Conservation (phyloP, 2,329 filamentous ascomycete genomes). For the Colletotrichum filicis region DNA sequence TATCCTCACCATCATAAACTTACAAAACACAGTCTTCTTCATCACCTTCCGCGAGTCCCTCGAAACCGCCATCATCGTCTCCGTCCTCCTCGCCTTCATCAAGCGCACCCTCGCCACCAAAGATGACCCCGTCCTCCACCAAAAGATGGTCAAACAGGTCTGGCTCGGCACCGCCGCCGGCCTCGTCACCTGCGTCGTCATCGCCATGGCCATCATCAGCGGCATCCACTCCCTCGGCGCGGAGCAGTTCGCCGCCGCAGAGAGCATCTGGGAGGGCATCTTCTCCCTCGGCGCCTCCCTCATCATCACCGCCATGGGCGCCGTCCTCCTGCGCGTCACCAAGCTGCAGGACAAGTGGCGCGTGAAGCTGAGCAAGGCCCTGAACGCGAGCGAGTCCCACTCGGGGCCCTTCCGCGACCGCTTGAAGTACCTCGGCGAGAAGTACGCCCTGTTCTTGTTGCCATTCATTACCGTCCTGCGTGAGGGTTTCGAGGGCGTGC, state of each 20-base stretch:
- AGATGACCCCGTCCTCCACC: slow-evolving; percentile 62
- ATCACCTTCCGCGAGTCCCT: slow-evolving; percentile 76
- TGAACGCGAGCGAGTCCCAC: slow-evolving; percentile 42
- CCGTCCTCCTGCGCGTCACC: slow-evolving; percentile 71
- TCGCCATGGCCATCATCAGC: slow-evolving; percentile 36
- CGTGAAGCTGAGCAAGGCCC: slow-evolving; percentile 68
- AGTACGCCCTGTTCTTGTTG: slow-evolving; percentile 81
- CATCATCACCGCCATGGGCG: slow-evolving; percentile 74
- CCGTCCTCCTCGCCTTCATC: slow-evolving; percentile 72
- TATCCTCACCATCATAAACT: neutral
- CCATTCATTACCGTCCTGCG: slow-evolving; percentile 83
- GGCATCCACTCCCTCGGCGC: slow-evolving; percentile 64
- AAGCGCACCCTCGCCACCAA: slow-evolving; percentile 71
- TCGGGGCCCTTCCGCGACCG: slow-evolving; percentile 24
- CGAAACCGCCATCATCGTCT: slow-evolving; percentile 74
- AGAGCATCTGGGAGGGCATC: slow-evolving; percentile 74
- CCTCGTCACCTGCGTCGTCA: slow-evolving; percentile 34
- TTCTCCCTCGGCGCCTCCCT: slow-evolving; percentile 70
- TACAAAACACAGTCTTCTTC: slow-evolving; percentile 66
- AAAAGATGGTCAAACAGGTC: slow-evolving; percentile 66
- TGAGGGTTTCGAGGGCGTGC: slow-evolving; percentile 80
- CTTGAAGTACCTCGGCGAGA: slow-evolving; percentile 56
- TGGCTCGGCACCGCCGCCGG: slow-evolving; percentile 60
- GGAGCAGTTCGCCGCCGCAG: slow-evolving; percentile 66
- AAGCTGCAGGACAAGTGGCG: slow-evolving; percentile 77